Conservation (phyloP, 2,329 filamentous ascomycete species). For the Cyphellophora europaea region DNA sequence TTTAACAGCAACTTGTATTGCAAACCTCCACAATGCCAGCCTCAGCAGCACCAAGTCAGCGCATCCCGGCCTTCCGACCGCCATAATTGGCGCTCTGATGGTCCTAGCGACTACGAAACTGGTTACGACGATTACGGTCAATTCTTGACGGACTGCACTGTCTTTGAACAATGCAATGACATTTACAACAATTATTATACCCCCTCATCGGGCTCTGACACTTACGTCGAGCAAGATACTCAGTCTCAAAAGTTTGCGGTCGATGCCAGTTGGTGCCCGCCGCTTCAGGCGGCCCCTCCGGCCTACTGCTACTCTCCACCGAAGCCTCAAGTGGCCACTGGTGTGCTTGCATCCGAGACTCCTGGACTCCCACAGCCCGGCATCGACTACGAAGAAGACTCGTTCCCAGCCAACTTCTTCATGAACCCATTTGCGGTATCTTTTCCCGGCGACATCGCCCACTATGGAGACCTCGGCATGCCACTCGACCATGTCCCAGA, state of each 20-base stretch:
- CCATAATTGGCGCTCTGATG: neutral
- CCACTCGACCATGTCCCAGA: conserved; percentile 7
- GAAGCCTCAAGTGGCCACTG: neutral
- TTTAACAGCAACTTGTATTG: neutral
- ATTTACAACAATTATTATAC: neutral
- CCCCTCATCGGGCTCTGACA: neutral
- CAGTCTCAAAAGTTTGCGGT: conserved; percentile 1
- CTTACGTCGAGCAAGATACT: neutral
- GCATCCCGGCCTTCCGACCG: neutral
- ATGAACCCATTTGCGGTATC: conserved; percentile 16
- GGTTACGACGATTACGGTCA: neutral
- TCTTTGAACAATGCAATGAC: conserved; percentile 1
- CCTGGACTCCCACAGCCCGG: neutral
- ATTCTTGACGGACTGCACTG: neutral
- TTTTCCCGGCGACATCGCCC: conserved; percentile 14
- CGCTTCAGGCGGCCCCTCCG: neutral
- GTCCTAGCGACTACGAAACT: neutral
- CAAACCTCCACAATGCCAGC: neutral
- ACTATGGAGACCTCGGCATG: too few species aligned
- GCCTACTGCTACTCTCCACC: neutral
- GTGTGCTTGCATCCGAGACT: neutral
- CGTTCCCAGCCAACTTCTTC: conserved; percentile 14
- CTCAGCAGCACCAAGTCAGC: neutral
- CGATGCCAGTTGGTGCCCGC: neutral
- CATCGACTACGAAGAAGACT: neutral